A percentile compares a stretch with the other conserved stretches of the same genome.
Evolutionary conservation across 2,329 filamentous ascomycete species (phyloP).

Genomic region (Aspergillus sp.): DNA sequence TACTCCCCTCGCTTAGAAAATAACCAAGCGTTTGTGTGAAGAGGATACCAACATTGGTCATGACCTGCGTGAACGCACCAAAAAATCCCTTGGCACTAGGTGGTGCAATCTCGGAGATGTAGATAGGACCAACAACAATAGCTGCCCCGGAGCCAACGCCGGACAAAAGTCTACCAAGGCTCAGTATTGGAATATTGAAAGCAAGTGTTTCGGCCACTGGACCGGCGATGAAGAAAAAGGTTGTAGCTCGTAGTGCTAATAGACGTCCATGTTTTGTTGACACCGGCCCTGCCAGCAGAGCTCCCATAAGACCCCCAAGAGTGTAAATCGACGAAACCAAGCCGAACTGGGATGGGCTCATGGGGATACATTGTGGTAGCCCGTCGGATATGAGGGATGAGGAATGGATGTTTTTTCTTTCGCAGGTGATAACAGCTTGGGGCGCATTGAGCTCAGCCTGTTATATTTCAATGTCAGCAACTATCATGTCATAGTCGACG

Average conservation of each 20-base stretch:
- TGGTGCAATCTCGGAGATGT: constrained; percentile 89
- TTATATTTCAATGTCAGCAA: constrained; percentile 12
- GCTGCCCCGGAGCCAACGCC: constrained; percentile 84
- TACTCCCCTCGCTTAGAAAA: constrained; percentile 74
- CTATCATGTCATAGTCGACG: neutral
- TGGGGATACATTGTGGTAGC: constrained; percentile 77
- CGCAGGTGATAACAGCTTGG: constrained; percentile 88
- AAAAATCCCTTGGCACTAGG: constrained; percentile 75
- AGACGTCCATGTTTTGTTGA: constrained; percentile 75
- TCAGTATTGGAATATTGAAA: constrained; percentile 65
- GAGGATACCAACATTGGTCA: constrained; percentile 89
- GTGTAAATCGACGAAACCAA: constrained; percentile 89
- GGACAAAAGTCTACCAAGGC: constrained; percentile 72
- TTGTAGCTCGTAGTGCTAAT: constrained; percentile 73
- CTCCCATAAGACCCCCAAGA: constrained; percentile 80
- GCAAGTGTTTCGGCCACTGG: constrained; percentile 74
- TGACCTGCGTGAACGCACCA: constrained; percentile 79
- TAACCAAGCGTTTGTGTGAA: constrained; percentile 80
- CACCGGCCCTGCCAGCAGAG: constrained; percentile 75
- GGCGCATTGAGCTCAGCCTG: constrained; percentile 94
- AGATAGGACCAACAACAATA: constrained; percentile 90
- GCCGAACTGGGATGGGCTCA: constrained; percentile 79
- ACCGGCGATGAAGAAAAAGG: constrained; percentile 72
- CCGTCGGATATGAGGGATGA: constrained; percentile 10
- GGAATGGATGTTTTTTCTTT: constrained; percentile 55